Percentiles rank a stretch among this genome's conserved stretches.
Evolutionary conservation across 2,329 filamentous ascomycete genomes (phyloP).

Genomic region (Aureobasidium namibiae): DNA sequence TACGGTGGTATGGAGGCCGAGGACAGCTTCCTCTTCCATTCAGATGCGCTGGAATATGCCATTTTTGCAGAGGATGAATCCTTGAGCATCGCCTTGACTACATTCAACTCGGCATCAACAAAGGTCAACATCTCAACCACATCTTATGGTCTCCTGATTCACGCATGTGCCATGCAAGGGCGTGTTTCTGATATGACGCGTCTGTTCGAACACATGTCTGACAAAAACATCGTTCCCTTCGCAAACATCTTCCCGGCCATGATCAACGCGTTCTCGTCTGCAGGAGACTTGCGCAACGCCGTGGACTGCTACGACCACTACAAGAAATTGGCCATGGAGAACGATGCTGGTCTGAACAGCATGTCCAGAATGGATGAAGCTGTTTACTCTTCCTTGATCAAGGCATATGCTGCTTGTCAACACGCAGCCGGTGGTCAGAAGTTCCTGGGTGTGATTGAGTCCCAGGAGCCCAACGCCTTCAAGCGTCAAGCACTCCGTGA

Average conservation of each 20-base stretch:
- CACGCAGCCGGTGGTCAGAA: conserved; percentile 73
- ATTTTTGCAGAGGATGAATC: conserved; percentile 84
- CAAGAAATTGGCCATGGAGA: conserved; percentile 74
- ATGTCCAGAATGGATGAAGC: conserved; percentile 68
- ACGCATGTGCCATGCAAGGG: conserved; percentile 75
- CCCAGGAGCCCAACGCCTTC: conserved; percentile 17
- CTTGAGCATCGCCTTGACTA: conserved; percentile 71
- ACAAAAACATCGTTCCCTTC: conserved; percentile 62
- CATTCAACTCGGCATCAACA: conserved; percentile 70
- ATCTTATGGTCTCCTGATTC: conserved; percentile 78
- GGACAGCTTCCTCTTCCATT: conserved; percentile 80
- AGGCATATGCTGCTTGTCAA: conserved; percentile 75
- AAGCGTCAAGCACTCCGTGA: conserved; percentile 59
- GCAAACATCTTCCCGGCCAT: conserved; percentile 82
- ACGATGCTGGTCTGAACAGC: conserved; percentile 64
- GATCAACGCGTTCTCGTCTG: conserved; percentile 84
- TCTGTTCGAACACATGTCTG: conserved; percentile 87
- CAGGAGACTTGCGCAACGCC: conserved; percentile 74
- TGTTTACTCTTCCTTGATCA: conserved; percentile 86
- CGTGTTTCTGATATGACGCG: conserved; percentile 82
- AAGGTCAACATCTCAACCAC: conserved; percentile 65
- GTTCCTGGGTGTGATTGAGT: conserved; percentile 69
- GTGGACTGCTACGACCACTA: conserved; percentile 96
- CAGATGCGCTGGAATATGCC: conserved; percentile 77
- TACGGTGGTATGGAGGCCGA: conserved; percentile 79